Conservation (phyloP, 2,329 filamentous ascomycete species). For the Beauveria varroae region DNA sequence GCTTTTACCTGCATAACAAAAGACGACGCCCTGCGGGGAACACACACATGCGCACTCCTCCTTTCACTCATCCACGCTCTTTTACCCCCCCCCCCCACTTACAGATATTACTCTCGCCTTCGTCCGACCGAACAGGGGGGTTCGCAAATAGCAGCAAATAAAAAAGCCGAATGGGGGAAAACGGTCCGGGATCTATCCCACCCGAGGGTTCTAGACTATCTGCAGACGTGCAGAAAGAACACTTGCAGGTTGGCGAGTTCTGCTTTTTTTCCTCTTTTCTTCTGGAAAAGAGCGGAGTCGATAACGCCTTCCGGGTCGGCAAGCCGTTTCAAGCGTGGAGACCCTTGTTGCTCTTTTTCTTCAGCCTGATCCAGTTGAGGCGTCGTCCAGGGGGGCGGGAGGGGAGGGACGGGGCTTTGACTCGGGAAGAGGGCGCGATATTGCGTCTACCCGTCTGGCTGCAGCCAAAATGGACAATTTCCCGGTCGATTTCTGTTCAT, state of each 20-base stretch:
- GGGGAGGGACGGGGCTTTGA: not conserved
- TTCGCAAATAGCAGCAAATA: no score
- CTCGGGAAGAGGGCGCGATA: not conserved
- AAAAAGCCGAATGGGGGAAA: no score
- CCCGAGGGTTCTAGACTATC: no score
- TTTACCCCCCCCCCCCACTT: not conserved
- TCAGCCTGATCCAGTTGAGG: slow-evolving; percentile 5
- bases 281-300: not conserved
- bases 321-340: slow-evolving; percentile 5
- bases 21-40: not conserved
- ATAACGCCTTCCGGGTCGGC: not conserved
- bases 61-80: not conserved
- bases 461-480: not conserved
- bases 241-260: not conserved
- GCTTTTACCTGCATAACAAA: slow-evolving; percentile 1
- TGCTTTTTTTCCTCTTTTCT: no score
- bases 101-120: no score
- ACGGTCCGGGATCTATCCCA: no score
- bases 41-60: no score
- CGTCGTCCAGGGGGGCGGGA: not conserved
- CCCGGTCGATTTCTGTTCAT: not conserved
- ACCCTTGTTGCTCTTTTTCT: not conserved
- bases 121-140: no score
- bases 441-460: not conserved
- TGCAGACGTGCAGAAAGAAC: not conserved